A percentile compares a stretch with the other conserved stretches of the same genome.
These are phyloP conservation scores for Alternaria incomplexa DNA, from an alignment of 2,329 filamentous ascomycete species.

Conservation along the genomic window DNA sequence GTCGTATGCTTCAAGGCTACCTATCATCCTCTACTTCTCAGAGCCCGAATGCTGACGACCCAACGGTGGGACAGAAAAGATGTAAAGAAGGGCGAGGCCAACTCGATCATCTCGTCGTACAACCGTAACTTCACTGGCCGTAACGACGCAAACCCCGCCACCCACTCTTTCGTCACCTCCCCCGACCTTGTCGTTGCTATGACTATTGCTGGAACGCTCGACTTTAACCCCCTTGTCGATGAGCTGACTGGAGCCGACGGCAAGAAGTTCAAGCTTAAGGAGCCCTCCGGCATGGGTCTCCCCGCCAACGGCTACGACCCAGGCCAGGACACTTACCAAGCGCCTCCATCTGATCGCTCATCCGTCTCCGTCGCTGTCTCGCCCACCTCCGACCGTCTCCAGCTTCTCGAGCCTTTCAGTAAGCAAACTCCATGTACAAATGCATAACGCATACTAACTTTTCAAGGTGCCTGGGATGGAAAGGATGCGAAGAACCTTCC, in stretches of 20 bases:
- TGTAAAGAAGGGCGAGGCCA: slow-evolving; percentile 92
- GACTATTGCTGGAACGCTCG: slow-evolving; percentile 80
- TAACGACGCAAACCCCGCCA: slow-evolving; percentile 94
- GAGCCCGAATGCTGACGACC: background rate
- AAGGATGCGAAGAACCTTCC: slow-evolving; percentile 69
- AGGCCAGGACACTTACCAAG: slow-evolving; percentile 93
- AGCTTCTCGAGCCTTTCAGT: slow-evolving; percentile 84
- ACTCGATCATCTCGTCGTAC: slow-evolving; percentile 98
- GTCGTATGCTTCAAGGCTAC: slow-evolving; percentile 12
- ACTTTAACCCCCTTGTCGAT: slow-evolving; percentile 96
- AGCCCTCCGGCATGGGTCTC: slow-evolving; percentile 81
- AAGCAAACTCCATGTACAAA: too few species aligned
- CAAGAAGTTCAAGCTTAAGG: slow-evolving; percentile 89
- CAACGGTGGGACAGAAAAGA: slow-evolving; percentile 86
- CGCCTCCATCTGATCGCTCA: slow-evolving; percentile 80
- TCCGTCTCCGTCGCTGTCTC: slow-evolving; percentile 80
- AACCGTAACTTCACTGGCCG: slow-evolving; percentile 99
- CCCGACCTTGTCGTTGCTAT: slow-evolving; percentile 89
- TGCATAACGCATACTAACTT: background rate
- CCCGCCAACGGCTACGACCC: slow-evolving; percentile 85
- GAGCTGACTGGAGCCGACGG: slow-evolving; percentile 92
- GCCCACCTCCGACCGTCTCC: slow-evolving; percentile 90
- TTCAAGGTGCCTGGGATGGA: slow-evolving; percentile 88
- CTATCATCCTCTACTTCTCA: background rate
- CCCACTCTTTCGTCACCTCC: slow-evolving; percentile 90